Base-by-base conservation (phyloP, 352 stramenopile genomes). In the Achlya hypogyna region DNA sequence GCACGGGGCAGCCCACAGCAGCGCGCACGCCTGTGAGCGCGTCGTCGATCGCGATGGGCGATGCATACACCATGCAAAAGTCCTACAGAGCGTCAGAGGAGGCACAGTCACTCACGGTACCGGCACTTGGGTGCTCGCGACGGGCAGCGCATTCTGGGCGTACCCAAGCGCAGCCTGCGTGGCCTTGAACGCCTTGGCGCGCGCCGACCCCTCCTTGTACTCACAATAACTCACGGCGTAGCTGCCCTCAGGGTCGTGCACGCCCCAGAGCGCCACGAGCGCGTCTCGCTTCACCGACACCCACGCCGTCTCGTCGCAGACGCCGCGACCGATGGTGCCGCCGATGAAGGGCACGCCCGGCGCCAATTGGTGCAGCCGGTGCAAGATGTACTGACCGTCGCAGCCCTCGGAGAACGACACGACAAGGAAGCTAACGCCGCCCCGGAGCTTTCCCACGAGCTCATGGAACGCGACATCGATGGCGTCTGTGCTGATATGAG, bases 291-390 rank as follows among this genome's bases (percentile, higher is more conserved):
- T 95, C 52, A 92, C 83, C 8, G 86, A 91, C 4, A 95, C 82
- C 86, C 86, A 95, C 28, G 86, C 86, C 53, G 90, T 88, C 62
- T 95, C 84, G 43, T 95, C 84, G 68, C 86, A 95, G 73, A 92
- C 91, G 40, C 52, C 49, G 42, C 86, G 81, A 8, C 83, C 86
- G 28, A 92, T 91, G 23, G 84, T 92, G 18, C 86, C 86, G 23
- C 86, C 86, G 52, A 95, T 91, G 63, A 90, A 95, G 1, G 86
- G 84, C 8, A 95, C 82, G 0, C 82, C 84, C 27, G 86, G 86
- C 0, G 86, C 86, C 23, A 91, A 65, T 43, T 95, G 79, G 0
- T 85, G 79, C 0, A 95, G 71, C 40, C 89, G 52, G 22, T 79
- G 85, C 14, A 93, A 75, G 38, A 95, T 82, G 6, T 86, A 65